Conservation (phyloP, 1,139 yeast genomes). For the Pichia sp. region DNA sequence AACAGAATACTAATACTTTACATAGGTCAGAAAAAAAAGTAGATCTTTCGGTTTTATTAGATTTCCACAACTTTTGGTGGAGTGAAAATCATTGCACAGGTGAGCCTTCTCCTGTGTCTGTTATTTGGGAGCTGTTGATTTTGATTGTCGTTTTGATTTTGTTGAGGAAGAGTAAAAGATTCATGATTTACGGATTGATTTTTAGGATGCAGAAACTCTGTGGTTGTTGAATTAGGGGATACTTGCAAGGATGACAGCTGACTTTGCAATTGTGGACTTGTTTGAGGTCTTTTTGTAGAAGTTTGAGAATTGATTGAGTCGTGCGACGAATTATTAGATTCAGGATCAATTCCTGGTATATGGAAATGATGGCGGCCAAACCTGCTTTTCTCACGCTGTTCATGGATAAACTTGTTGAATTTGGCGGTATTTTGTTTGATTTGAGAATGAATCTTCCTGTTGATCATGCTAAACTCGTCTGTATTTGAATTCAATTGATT, state of each 20-base stretch:
- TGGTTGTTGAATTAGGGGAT: too few relatives aligned
- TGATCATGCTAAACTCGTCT: conserved; percentile 7
- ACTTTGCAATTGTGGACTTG: not conserved
- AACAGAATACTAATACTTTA: not conserved
- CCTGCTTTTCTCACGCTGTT: conserved; percentile 1
- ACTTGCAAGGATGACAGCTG: not conserved
- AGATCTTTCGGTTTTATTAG: conserved; percentile 1
- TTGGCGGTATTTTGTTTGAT: conserved; percentile 2
- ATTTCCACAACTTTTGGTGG: conserved; percentile 26
- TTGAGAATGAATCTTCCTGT: conserved; percentile 7
- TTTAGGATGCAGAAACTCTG: too few relatives aligned
- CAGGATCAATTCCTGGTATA: conserved; percentile 12
- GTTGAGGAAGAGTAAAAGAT: too few relatives aligned
- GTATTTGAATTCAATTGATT: not conserved
- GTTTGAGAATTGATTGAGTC: not conserved
- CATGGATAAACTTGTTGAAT: not conserved
- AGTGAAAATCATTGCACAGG: conserved; percentile 30
- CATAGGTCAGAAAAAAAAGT: not conserved
- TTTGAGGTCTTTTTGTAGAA: not conserved
- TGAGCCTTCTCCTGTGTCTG: conserved; percentile 27
- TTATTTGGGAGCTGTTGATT: too few relatives aligned
- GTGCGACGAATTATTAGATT: not conserved
- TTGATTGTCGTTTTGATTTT: too few relatives aligned
- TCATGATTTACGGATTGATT: not conserved
- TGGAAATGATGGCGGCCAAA: conserved; percentile 3